Percentiles rank a stretch among this genome's conserved stretches.
Evolutionary conservation across 176 grass and related monocot species (phyloP).

Genomic region (Bolboschoenus planiculmis): DNA sequence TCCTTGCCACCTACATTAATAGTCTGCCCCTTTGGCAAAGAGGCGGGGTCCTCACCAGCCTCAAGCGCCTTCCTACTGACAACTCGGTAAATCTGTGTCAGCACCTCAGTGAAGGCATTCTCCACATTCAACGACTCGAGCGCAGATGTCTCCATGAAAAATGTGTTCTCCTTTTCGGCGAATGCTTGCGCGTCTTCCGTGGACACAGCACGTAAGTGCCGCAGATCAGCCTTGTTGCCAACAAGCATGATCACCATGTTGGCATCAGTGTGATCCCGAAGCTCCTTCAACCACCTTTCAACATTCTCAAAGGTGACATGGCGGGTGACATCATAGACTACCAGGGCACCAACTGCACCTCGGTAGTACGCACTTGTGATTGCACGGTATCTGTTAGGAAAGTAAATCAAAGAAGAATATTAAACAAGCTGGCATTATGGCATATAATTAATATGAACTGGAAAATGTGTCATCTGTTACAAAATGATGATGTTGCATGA

Average conservation of each 20-base stretch:
- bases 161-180: slow-evolving; percentile 26
- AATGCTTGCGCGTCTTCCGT: slow-evolving; percentile 28
- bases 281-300: slow-evolving; percentile 24
- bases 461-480: background rate
- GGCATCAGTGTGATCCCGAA: slow-evolving; percentile 26
- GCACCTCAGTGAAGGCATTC: slow-evolving; percentile 30
- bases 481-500: background rate
- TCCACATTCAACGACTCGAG: slow-evolving; percentile 28
- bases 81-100: slow-evolving; percentile 29
- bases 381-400: slow-evolving; percentile 22
- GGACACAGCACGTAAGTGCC: slow-evolving; percentile 23
- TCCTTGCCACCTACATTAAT: slow-evolving; percentile 30
- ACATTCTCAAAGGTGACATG: slow-evolving; percentile 26
- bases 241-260: slow-evolving; percentile 32
- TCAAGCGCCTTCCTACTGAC: slow-evolving; percentile 23
- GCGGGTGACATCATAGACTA: slow-evolving; percentile 20
- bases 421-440: background rate
- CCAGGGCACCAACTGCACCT: slow-evolving; percentile 18
- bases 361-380: slow-evolving; percentile 25
- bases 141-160: slow-evolving; percentile 33
- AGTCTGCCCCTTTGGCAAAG: slow-evolving; percentile 22
- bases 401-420: slow-evolving; percentile 2
- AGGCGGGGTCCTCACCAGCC: slow-evolving; percentile 22
- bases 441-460: background rate
- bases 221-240: slow-evolving; percentile 30